Evolutionary conservation across 202 grass and related monocot genomes (phyloP), one percentile per base, ranked within the genome.

Genomic region (Brachypodium distachyon): DNA sequence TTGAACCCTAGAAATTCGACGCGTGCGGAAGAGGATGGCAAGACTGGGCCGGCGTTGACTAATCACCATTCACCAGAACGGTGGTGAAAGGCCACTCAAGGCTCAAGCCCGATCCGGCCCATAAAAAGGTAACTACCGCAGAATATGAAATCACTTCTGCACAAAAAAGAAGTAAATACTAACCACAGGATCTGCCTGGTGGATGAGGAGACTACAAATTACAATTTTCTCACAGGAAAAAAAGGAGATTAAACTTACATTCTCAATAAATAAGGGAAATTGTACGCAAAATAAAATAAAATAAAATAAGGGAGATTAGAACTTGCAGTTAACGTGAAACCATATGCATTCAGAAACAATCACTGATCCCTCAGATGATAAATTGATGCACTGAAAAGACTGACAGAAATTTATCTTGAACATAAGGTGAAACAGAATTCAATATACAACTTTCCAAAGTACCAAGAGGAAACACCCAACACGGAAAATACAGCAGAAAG

Each of bases 1-100:
- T 74, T 89, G 58, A 69, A 79, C 80, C 90, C 77, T 87, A 62
- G 72, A 79, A 53, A 61, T 74, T 80, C 29, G 18, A 69, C 38
- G 63, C 50, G 28, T 80, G 27, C 29, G 17, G 63, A 9, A 32
- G 65, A 19, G 29, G 41, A 19, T 3, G 77, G 19, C 37, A 14
- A n/a, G 54, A 48, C 44, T 44, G 31, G 53, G 31, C 66, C 11
- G 22, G 0, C 23, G 29, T 61, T 81, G 78, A 71, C 66, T 21
- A 49, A 69, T 8, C 19, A 23, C n/a, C 22, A 41, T n/a, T n/a
- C n/a, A n/a, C n/a, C n/a, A 1, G 16, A 14, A 21, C 16, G 1
- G 12, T 9, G 3, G 16, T 19, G 4, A 48, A 8, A 6, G 25
- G 61, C 61, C 7, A 7, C 12, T 21, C 1, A 79, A 46, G 23